Evolutionary conservation across 208 protist species (phyloP).

Genomic region (Wallacemonas collosoma): DNA sequence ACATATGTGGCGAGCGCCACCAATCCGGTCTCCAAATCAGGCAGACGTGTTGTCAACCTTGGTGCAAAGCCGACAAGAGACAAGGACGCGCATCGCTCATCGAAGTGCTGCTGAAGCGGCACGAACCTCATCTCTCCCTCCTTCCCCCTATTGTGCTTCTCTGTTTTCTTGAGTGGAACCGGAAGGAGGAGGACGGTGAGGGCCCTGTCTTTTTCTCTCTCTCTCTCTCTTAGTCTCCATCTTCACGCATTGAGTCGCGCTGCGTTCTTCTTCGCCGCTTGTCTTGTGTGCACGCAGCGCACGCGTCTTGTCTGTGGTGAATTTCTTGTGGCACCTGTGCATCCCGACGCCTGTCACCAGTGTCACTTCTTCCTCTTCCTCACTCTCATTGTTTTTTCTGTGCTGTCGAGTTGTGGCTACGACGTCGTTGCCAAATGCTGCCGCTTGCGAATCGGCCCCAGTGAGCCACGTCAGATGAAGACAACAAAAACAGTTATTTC

Average conservation of each 20-base stretch:
- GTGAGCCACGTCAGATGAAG: no score
- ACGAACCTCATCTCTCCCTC: background rate
- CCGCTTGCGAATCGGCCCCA: no score
- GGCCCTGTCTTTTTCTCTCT: background rate
- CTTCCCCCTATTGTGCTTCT: background rate
- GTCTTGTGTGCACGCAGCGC: no score
- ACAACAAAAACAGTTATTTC: no score
- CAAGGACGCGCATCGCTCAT: slow-evolving; percentile 22
- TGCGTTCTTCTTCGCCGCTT: no score
- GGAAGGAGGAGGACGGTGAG: no score
- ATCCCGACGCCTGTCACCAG: no score
- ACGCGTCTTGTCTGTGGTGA: no score
- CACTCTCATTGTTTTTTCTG: no score
- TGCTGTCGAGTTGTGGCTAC: slow-evolving; percentile 15
- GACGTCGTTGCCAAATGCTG: background rate
- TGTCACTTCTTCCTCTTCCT: no score
- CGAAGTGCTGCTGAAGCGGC: slow-evolving; percentile 12
- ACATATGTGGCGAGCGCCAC: slow-evolving; percentile 64
- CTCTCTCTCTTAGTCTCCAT: slow-evolving; percentile 15
- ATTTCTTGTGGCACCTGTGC: no score
- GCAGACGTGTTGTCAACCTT: slow-evolving; percentile 17
- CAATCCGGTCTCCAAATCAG: slow-evolving; percentile 28
- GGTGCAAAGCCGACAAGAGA: slow-evolving; percentile 12
- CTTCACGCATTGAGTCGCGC: background rate
- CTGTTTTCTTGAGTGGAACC: background rate